Conservation (phyloP, 2,329 filamentous ascomycete genomes). For the Trichoderma endophyticum region DNA sequence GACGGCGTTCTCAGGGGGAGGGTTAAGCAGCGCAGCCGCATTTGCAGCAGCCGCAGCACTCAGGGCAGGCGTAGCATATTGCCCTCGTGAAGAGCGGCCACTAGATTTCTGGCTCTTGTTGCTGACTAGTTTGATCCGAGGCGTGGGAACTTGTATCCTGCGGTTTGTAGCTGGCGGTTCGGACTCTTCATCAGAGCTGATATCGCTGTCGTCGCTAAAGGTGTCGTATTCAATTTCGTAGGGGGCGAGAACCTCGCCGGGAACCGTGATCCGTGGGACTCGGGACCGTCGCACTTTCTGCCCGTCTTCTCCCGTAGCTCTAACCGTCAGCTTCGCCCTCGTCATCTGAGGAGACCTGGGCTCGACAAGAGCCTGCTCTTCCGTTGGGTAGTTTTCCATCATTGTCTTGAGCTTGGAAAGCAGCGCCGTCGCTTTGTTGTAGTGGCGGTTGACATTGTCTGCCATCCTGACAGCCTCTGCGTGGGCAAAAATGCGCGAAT, state of each 20-base stretch:
- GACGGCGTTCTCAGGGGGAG: slow-evolving; percentile 58
- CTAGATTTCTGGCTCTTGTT: slow-evolving; percentile 43
- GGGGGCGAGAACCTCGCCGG: slow-evolving; percentile 63
- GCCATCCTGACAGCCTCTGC: slow-evolving; percentile 62
- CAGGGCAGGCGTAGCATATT: slow-evolving; percentile 35
- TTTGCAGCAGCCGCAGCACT: slow-evolving; percentile 40
- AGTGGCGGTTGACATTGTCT: slow-evolving; percentile 61
- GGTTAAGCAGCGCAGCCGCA: slow-evolving; percentile 47
- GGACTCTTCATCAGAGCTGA: slow-evolving; percentile 50
- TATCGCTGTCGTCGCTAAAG: slow-evolving; percentile 52
- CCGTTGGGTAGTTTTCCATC: slow-evolving; percentile 57
- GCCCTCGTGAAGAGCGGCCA: slow-evolving; percentile 37
- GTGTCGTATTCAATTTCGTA: slow-evolving; percentile 63
- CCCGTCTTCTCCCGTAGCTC: slow-evolving; percentile 42
- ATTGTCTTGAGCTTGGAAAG: slow-evolving; percentile 57
- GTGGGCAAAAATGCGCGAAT: slow-evolving; percentile 55
- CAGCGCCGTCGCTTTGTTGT: slow-evolving; percentile 57
- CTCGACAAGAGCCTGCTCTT: slow-evolving; percentile 49
- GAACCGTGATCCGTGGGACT: slow-evolving; percentile 60
- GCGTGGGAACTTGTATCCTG: slow-evolving; percentile 35
- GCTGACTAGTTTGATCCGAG: slow-evolving; percentile 51
- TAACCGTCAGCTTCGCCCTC: slow-evolving; percentile 47
- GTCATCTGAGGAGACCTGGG: slow-evolving; percentile 53
- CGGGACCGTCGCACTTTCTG: slow-evolving; percentile 46
- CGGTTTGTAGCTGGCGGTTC: slow-evolving; percentile 38